Percentiles rank a stretch among this genome's conserved stretches.
Conservation (phyloP, 345 rosid genomes). For the Murraya koenigii region DNA sequence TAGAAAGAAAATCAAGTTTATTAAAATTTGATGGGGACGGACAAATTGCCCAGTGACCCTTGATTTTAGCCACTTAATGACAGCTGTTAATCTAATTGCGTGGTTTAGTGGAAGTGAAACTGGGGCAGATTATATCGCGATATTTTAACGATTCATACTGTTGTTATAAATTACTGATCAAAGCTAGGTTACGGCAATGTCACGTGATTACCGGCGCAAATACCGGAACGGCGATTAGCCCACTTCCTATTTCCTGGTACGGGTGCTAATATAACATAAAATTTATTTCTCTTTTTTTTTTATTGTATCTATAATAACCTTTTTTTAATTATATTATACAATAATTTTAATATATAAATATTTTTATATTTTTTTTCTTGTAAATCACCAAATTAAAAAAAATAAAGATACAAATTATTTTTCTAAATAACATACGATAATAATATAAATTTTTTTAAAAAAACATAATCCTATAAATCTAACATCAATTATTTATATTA, state of each 20-base stretch:
- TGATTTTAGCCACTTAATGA: not conserved
- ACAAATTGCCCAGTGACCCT: not conserved
- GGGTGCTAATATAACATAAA: not conserved
- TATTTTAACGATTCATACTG: conserved; percentile 3
- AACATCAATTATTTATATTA: too few species aligned
- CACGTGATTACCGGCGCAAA: conserved; percentile 17
- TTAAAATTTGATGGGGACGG: not conserved
- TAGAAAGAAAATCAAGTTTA: too few species aligned
- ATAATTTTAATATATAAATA: too few species aligned
- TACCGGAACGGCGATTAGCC: conserved; percentile 2
- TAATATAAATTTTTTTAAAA: too few species aligned
- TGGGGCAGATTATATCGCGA: not conserved
- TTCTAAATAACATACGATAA: too few species aligned
- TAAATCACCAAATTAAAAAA: too few species aligned
- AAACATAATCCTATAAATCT: too few species aligned
- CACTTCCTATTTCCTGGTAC: not conserved
- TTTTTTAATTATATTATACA: too few species aligned
- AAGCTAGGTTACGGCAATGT: not conserved
- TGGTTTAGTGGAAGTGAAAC: not conserved
- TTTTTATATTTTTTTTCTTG: too few species aligned
- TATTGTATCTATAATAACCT: not conserved
- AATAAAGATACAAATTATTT: too few species aligned
- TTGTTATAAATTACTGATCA: not conserved
- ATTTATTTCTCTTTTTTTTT: not conserved
- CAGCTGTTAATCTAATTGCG: conserved; percentile 2